Percentiles rank a stretch among this genome's conserved stretches.
Evolutionary conservation across 2,329 filamentous ascomycete species (phyloP).

Genomic region (Aspergillus eucalypticola): DNA sequence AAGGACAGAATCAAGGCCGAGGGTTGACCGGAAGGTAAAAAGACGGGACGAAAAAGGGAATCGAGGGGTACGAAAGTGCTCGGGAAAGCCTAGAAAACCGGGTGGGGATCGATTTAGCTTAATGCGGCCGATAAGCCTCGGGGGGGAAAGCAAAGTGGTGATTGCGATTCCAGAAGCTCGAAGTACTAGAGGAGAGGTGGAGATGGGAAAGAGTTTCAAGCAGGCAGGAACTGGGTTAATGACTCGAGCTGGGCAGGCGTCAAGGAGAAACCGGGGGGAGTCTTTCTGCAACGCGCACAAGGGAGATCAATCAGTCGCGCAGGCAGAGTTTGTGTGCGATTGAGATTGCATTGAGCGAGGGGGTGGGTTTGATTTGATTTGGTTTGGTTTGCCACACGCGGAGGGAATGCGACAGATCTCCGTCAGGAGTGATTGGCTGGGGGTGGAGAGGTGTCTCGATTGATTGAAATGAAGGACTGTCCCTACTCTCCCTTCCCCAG

Average conservation of each 20-base stretch:
- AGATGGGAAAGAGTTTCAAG: not conserved
- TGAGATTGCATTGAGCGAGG: not conserved
- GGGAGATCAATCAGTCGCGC: not conserved
- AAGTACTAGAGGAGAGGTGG: not conserved
- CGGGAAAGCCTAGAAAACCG: constrained; percentile 13
- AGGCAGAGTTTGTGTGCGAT: not conserved
- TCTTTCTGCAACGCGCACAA: not conserved
- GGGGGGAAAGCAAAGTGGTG: not conserved
- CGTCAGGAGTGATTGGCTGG: constrained; percentile 1
- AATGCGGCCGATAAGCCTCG: constrained; percentile 18
- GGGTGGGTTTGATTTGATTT: not conserved
- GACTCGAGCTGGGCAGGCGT: not conserved
- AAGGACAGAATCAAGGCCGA: constrained; percentile 7
- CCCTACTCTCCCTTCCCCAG: not conserved
- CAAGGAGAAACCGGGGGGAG: not conserved
- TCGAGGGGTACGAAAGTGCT: constrained; percentile 11
- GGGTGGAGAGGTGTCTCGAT: not conserved
- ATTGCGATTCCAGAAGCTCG: constrained; percentile 7
- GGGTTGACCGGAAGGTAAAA: constrained; percentile 6
- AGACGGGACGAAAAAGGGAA: constrained; percentile 4
- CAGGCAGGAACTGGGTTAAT: not conserved
- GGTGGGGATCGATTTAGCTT: constrained; percentile 16
- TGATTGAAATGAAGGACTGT: not conserved
- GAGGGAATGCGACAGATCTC: constrained; percentile 4
- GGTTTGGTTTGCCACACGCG: constrained; percentile 1